Conservation (phyloP, 75 land plant species). For the Gnetum montanum region DNA sequence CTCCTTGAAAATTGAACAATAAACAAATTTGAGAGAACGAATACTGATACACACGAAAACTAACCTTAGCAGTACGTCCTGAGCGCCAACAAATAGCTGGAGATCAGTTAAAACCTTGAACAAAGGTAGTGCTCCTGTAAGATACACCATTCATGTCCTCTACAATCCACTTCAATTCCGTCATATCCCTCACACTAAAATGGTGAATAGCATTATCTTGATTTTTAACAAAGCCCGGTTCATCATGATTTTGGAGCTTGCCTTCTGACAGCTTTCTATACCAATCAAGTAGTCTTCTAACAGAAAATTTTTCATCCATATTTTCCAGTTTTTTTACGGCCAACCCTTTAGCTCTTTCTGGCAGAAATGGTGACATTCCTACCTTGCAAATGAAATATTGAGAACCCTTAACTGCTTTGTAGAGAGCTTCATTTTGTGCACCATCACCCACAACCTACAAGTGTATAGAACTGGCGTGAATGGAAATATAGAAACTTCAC, state of each 20-base stretch:
- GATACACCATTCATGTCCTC: conserved; percentile 38
- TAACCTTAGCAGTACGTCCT: too few species aligned
- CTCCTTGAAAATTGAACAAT: too few species aligned
- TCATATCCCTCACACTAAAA: conserved; percentile 26
- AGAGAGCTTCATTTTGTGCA: conserved; percentile 13
- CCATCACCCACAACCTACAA: conserved; percentile 22
- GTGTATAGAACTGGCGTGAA: too few species aligned
- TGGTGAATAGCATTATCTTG: conserved; percentile 17
- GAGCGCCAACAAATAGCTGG: too few species aligned
- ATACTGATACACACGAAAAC: too few species aligned
- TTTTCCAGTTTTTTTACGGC: too few species aligned
- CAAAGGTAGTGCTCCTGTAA: conserved; percentile 22
- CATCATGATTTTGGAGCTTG: conserved; percentile 22
- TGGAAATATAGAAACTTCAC: too few species aligned
- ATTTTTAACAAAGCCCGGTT: neutral
- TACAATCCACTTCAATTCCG: conserved; percentile 33
- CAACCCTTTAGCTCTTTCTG: too few species aligned
- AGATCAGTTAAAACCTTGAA: conserved; percentile 22
- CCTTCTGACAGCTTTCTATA: conserved; percentile 22
- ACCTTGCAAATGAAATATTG: conserved; percentile 34
- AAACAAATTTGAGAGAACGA: too few species aligned
- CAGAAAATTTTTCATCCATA: too few species aligned
- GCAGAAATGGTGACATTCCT: conserved; percentile 3
- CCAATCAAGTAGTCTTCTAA: conserved; percentile 22
- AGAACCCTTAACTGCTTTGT: conserved; percentile 10